Base-by-base conservation (phyloP, 225 moss, liverwort and hornwort genomes). In the Sphagnum tenellum region DNA sequence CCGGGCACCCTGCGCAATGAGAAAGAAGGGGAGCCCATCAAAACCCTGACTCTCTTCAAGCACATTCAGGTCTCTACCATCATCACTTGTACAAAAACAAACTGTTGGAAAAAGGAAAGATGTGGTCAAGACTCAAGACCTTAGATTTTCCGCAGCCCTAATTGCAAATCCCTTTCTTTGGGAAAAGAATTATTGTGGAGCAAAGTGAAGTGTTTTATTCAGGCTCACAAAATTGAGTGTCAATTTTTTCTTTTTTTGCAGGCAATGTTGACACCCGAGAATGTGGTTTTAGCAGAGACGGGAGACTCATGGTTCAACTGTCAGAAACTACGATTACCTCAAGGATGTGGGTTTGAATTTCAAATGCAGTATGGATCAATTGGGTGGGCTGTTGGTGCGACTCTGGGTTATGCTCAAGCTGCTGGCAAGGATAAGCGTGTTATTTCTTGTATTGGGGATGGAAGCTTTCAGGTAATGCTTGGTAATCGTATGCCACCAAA, bases 291-390 rank as follows among this genome's bases (percentile, higher is more conserved):
- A 60, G 81, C 81, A 56, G 81, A 81, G 67, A 81, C 81, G 44
- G 81, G 81, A 69, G 81, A 81, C 69, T 81, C 81, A 7, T 81
- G 81, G 81, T 81, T 81, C 60, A 81, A 81, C 48, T 81, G 81
- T 66, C 81, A 81, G 60, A 81, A 77, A 64, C 49, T 81, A 55
- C 62, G 46, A 56, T 29, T 81, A 44, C 81, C 81, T 3, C 77
- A 76, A 3, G 81, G 81, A 51, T 81, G 81, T 67, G 81, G 81
- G 81, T 81, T 65, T 47, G 77, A 81, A 68, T 81, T 81, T 59
- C 81, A 81, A 74, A 81, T 81, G 81, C 81, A 81, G 14, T 81
- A 81, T 48, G 81, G 81, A 50, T 81, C 81, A 4, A 81, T 81
- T 61, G 81, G 81, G 3, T 81, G 81, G 81, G 71, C 81, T 1